These are phyloP conservation scores for Trichoderma asperelloides DNA, from an alignment of 495 filamentous ascomycete genomes.

Conservation along the genomic window DNA sequence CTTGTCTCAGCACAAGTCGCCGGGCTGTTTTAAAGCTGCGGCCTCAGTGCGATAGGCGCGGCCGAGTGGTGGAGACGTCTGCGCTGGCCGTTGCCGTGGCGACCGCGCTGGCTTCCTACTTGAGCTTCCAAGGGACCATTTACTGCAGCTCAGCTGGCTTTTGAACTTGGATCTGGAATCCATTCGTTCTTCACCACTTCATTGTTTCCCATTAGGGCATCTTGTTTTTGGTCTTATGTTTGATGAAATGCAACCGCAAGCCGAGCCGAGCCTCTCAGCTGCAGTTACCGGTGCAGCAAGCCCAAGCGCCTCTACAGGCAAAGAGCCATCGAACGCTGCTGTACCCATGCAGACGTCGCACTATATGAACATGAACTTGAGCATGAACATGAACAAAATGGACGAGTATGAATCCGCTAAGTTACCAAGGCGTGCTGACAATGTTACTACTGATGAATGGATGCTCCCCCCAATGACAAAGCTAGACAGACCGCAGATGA, in stretches of 20 bases:
- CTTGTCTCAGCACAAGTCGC: background rate
- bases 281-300: conserved; percentile 21
- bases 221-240: conserved; percentile 23
- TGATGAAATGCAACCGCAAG: conserved; percentile 36
- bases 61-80: background rate
- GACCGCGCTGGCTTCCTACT: background rate
- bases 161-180: conserved; percentile 4
- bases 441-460: conserved; percentile 8
- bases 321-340: conserved; percentile 33
- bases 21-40: background rate
- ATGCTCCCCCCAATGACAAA: conserved; percentile 2
- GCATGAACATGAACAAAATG: conserved; percentile 42
- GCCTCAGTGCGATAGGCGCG: background rate
- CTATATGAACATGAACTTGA: conserved; percentile 49
- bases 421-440: conserved; percentile 21
- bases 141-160: background rate
- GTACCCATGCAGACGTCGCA: conserved; percentile 41
- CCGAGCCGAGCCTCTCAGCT: conserved; percentile 24
- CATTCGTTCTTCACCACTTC: background rate
- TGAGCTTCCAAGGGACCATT: background rate
- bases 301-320: conserved; percentile 30
- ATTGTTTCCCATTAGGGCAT: background rate
- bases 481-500: conserved; percentile 1
- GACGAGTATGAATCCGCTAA: conserved; percentile 40
- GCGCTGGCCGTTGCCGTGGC: conserved; percentile 1